Evolutionary conservation across 2,329 filamentous ascomycete genomes (phyloP).

Genomic region (Hypomyces rosellus): DNA sequence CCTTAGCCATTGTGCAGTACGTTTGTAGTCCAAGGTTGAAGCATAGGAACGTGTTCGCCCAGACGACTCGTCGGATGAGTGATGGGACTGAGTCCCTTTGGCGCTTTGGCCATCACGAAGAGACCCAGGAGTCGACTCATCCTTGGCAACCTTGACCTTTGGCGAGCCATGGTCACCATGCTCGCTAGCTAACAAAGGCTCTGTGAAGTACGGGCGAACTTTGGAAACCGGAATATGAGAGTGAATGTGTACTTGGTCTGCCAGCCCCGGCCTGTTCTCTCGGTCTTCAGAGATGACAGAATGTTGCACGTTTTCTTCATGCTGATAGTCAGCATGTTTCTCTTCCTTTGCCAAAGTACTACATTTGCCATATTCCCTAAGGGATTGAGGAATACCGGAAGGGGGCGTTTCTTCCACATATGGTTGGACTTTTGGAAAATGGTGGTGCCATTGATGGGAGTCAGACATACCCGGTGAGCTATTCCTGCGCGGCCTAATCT

Average conservation of each 20-base stretch:
- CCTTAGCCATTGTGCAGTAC: slow-evolving; percentile 29
- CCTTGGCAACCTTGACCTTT: slow-evolving; percentile 8
- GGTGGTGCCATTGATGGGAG: slow-evolving; percentile 12
- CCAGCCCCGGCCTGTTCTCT: neutral
- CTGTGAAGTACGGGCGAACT: slow-evolving; percentile 12
- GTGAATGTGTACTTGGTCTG: slow-evolving; percentile 8
- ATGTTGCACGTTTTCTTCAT: neutral
- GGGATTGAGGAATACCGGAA: slow-evolving; percentile 2
- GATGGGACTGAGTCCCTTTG: slow-evolving; percentile 7
- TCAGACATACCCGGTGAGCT: neutral
- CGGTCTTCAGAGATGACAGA: neutral
- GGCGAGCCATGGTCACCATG: slow-evolving; percentile 7
- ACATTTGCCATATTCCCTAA: slow-evolving; percentile 5
- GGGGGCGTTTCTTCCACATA: neutral
- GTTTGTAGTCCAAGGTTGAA: slow-evolving; percentile 27
- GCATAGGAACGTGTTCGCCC: slow-evolving; percentile 20
- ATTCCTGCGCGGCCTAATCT: neutral
- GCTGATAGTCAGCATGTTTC: neutral
- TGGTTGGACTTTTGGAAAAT: slow-evolving; percentile 11
- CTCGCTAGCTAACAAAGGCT: neutral
- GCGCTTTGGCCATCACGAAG: slow-evolving; percentile 2
- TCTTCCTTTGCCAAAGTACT: neutral
- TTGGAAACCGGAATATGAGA: slow-evolving; percentile 15
- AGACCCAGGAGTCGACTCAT: neutral
- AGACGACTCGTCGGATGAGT: slow-evolving; percentile 9